Base-by-base conservation (phyloP, 75 land plant species). In the Picea sitchensis region DNA sequence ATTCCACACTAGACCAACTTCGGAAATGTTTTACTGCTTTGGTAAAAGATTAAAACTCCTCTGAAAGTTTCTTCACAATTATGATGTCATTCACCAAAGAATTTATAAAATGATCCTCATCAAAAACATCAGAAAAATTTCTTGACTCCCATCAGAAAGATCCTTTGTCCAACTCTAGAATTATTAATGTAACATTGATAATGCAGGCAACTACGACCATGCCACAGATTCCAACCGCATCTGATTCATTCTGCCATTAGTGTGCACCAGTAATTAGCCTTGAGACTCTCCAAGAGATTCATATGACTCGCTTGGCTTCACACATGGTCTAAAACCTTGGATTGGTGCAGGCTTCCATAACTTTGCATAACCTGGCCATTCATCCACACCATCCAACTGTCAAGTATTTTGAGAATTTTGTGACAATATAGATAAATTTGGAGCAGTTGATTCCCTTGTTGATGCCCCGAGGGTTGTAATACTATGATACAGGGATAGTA, bases 121-220 rank as follows among this genome's bases (percentile, higher is more conserved):
- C 94, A 85, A 96, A 96, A 41, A 96, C 88, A 82, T 94, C 95
- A 54, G 93, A 88, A 81, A 96, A 96, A 60, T 87, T 91, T 90
- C 99, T 96, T 18, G 93, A 83, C 81, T 96, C 99, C 83, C 87
- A 87, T 98, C 99, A 96, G 78, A 92, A 96, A 51, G 99, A 96
- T 34, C 87, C 87, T 76, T 91, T 94, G 84, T 96, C 99, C 14
- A 96, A 88, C 84, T 96, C 91, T 85, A 97, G 99, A 82, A 96
- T 93, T 3, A 96, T 98, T 67, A 96, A 80, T 9, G 99, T 96
- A 44, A 95, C 99, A 90, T 96, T 96, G 65, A 96, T 85, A 11
- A 96, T 90, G 62, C 88, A 90, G 26, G 99, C 99, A 47, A 96
- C 99, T 51, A 95, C 99, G 51, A 96, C 99, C 99, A 96, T 96